Evolutionary conservation across 352 stramenopile species (phyloP), one percentile per base, ranked within the genome.

Genomic region (Pythium plurisporium): DNA sequence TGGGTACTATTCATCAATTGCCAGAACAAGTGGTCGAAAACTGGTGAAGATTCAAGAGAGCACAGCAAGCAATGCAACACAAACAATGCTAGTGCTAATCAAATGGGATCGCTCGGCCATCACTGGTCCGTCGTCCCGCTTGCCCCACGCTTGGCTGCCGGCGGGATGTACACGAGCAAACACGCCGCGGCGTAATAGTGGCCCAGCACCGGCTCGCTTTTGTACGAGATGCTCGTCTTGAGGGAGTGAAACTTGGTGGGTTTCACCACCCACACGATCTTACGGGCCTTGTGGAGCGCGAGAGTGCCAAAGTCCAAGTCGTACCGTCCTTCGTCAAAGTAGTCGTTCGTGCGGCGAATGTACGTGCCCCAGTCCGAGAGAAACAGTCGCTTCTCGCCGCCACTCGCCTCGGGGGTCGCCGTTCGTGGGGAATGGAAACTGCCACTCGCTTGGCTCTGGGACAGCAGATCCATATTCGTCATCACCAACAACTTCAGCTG

Each of bases 181-280:
- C 29, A 65, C 20, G 49, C 58, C 15, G 43, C 41, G 0, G 58
- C 41, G 23, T 65, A 59, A 23, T 65, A 60, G n/a, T 26, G 31
- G 2, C 20, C 44, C 17, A 65, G 31, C 5, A 20, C 11, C n/a
- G 43, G 41, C 30, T 65, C 50, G 25, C 59, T 64, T 11, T 49
- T 43, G 37, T 65, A 65, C 23, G 36, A 15, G 0, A 45, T 20
- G 26, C 41, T 45, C 26, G 38, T 44, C 33, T 65, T 59, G 19
- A 46, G 20, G 10, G 48, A 48, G 4, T 48, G 58, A 38, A 65
- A 65, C 1, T 15, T 42, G 6, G 17, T 12, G 5, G 50, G 58
- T 3, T 23, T 48, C 5, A 38, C 58, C 40, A 65, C 33, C 58
- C 58, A 65, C 41, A 65, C 41, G 10, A 55, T 34, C 14, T 47